Base-by-base conservation (phyloP, 2,329 filamentous ascomycete species). In the Colletotrichum cordylinicola region DNA sequence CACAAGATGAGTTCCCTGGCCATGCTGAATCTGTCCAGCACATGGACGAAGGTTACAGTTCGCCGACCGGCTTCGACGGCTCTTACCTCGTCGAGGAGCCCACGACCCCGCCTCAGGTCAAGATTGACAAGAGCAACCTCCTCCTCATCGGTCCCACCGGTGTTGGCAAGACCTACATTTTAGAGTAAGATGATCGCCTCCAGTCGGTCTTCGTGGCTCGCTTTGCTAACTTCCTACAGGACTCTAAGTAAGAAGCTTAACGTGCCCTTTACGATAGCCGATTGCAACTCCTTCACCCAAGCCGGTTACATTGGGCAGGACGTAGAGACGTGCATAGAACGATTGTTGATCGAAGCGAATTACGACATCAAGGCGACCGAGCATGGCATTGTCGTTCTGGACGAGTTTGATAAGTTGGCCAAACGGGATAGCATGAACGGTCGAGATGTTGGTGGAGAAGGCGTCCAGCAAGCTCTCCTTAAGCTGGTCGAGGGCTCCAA, bases 271-370 rank as follows among this genome's bases (percentile, higher is more conserved):
- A 96, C 95, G 77, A 98, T 98, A 85, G 96, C 95, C 77, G 96
- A 98, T 84, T 98, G 96, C 84, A 98, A 97, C 67, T 95, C 96
- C 8, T 96, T 98, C 78, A 98, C 96, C 0, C 96, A 98, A 85
- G 96, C 96, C 6, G 96, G 97, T 31, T 99, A 99, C 81, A 98
- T 99, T 79, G 97, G 97, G 35, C 96, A 98, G 82, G 97, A 99
- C 82, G 96, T 96, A n/a, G 97, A 99, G 82, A 93, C 95, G 1
- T 98, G 96, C 80, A 95, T 99, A 55, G 95, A 98, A 81, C 91
- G 97, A 60, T 89, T 99, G 31, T 89, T 99, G 12, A 94, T 98
- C 71, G 96, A 98, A 75, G 93, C 96, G 10, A 96, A 98, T 83
- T 98, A 98, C 84, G 94, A 98, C 79, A 91, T 97, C 33, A 92